Conservation (phyloP, 108 stramenopile genomes). For the Cylindrotheca fusiformis region DNA sequence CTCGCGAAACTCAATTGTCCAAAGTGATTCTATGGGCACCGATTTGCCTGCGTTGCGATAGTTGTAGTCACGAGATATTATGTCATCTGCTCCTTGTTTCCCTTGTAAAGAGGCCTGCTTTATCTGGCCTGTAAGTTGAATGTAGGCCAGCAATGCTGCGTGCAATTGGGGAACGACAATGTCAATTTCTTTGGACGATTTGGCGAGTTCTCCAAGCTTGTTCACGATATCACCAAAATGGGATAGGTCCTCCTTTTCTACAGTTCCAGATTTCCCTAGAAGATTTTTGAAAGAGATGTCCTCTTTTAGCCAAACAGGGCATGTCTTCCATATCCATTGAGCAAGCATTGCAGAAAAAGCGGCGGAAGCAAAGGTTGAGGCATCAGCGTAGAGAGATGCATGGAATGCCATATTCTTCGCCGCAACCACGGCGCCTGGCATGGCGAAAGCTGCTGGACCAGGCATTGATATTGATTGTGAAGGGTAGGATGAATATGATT, state of each 20-base stretch:
- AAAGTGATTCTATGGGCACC: constrained; percentile 3
- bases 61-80: constrained; percentile 9
- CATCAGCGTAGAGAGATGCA: constrained; percentile 8
- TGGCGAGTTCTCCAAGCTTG: constrained; percentile 43
- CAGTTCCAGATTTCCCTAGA: constrained; percentile 1
- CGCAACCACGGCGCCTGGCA: constrained; percentile 26
- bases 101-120: constrained; percentile 10
- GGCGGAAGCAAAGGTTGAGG: constrained; percentile 21
- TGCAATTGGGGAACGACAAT: constrained; percentile 50
- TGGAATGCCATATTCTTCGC: constrained; percentile 29
- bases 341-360: constrained; percentile 22
- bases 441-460: constrained; percentile 26
- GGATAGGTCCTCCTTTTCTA: constrained; percentile 38
- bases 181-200: constrained; percentile 37
- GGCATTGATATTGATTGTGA: constrained; percentile 29
- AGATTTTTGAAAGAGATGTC: constrained; percentile 43
- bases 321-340: constrained; percentile 28
- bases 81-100: not conserved
- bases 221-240: constrained; percentile 43
- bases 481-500: too few relatives aligned
- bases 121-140: constrained; percentile 48
- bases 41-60: constrained; percentile 19
- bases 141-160: constrained; percentile 57
- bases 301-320: constrained; percentile 60
- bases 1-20: constrained; percentile 9